phyloP scores from a whole-genome alignment of 2,329 filamentous ascomycete genomes.

The Epichloe gansuensis region DNA sequence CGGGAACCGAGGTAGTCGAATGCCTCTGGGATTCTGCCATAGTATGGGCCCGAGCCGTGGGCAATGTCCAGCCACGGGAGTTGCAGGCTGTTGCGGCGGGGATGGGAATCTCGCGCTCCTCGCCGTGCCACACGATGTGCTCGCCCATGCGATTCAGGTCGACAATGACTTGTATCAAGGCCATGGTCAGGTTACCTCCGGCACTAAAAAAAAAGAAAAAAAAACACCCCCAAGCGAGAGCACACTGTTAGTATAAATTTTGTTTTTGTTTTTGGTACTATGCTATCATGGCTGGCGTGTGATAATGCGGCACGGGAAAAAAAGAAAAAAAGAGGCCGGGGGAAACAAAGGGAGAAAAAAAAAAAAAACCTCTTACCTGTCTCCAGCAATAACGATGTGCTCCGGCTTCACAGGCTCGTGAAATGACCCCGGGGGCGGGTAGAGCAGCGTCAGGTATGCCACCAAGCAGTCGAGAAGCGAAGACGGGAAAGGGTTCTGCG shows the following conservation, averaged over 20 bases:
- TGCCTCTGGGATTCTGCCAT: slow-evolving; percentile 13
- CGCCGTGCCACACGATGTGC: slow-evolving; percentile 48
- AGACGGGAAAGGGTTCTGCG: slow-evolving; percentile 62
- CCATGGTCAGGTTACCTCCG: slow-evolving; percentile 58
- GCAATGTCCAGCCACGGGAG: slow-evolving; percentile 65
- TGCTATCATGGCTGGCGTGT: too few relatives aligned
- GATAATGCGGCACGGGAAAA: too few relatives aligned
- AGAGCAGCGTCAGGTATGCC: slow-evolving; percentile 60
- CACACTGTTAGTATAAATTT: neutral
- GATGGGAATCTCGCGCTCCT: slow-evolving; percentile 45
- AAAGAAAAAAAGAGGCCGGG: neutral
- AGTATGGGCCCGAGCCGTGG: slow-evolving; percentile 32
- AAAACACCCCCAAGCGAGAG: too few relatives aligned
- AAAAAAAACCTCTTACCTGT: slow-evolving; percentile 33
- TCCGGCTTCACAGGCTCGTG: slow-evolving; percentile 53
- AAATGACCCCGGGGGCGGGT: slow-evolving; percentile 55
- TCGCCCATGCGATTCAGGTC: slow-evolving; percentile 40
- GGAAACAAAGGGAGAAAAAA: neutral
- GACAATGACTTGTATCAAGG: slow-evolving; percentile 56
- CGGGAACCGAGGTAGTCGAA: slow-evolving; percentile 38
- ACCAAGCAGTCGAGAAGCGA: slow-evolving; percentile 62
- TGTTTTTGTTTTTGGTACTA: neutral
- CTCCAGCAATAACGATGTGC: slow-evolving; percentile 60
- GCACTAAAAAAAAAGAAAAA: slow-evolving; percentile 33
- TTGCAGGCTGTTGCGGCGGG: slow-evolving; percentile 52